Evolutionary conservation across 179 eudicot genomes (phyloP).

Genomic region (Corrigiola litoralis): DNA sequence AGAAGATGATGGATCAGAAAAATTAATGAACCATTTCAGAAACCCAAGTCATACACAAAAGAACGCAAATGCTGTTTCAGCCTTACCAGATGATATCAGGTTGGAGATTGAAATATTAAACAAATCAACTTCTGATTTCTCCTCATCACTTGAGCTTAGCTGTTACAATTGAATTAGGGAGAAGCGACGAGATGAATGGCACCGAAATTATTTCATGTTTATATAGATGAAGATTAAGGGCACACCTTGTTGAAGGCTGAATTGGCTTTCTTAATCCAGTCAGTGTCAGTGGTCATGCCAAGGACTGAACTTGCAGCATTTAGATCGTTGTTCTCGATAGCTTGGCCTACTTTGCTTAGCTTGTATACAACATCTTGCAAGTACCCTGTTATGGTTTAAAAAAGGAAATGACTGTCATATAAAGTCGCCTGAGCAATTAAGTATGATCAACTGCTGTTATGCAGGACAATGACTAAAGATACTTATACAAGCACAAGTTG

Average conservation of each 20-base stretch:
- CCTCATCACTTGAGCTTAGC: constrained; percentile 75
- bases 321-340: constrained; percentile 82
- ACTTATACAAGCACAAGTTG: no score
- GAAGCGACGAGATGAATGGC: no score
- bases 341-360: constrained; percentile 82
- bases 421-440: neutral
- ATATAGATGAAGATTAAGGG: neutral
- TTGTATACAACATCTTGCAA: constrained; percentile 84
- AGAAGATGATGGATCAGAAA: neutral
- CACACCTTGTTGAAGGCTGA: constrained; percentile 75
- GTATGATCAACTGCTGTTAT: no score
- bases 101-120: constrained; percentile 65
- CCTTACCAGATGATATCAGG: constrained; percentile 68
- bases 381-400: constrained; percentile 43
- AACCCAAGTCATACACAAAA: neutral
- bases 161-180: constrained; percentile 11
- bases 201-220: no score
- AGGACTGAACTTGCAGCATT: constrained; percentile 69
- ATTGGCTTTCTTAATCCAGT: constrained; percentile 82
- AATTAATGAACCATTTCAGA: neutral
- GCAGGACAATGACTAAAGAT: no score
- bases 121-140: constrained; percentile 60
- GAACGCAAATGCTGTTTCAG: neutral
- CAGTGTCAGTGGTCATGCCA: constrained; percentile 51
- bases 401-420: neutral